A percentile compares a stretch with the other conserved stretches of the same genome.
Evolutionary conservation across 163 green algal genomes (phyloP).

Genomic region (Trebouxiophyceae sp.): DNA sequence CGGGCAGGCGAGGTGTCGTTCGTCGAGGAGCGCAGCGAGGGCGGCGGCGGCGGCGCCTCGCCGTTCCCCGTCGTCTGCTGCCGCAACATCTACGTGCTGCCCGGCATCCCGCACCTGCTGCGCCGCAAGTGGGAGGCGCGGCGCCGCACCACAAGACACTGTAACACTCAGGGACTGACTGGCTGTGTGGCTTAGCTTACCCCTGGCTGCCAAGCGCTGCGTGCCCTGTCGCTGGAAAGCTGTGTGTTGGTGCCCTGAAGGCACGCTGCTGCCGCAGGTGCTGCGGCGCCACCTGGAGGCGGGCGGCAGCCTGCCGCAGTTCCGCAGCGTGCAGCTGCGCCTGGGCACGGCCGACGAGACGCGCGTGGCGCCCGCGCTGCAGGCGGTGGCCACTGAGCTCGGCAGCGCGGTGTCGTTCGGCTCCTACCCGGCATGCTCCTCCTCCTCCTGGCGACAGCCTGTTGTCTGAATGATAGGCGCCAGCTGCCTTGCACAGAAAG

Average conservation of each 20-base stretch:
- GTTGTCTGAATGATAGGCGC: no score
- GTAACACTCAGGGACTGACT: not conserved
- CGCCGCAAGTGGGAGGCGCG: conserved; percentile 59
- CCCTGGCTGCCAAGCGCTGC: not conserved
- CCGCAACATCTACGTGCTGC: conserved; percentile 80
- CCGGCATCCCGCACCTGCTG: conserved; percentile 71
- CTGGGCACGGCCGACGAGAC: conserved; percentile 64
- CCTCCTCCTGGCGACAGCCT: no score
- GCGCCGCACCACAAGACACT: not conserved
- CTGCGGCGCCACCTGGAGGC: conserved; percentile 4
- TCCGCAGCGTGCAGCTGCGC: conserved; percentile 35
- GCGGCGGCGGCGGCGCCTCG: conserved; percentile 23
- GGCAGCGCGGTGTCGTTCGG: conserved; percentile 51
- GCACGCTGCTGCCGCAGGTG: no score
- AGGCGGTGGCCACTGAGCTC: conserved; percentile 33
- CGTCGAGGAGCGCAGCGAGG: conserved; percentile 18
- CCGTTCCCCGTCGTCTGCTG: conserved; percentile 70
- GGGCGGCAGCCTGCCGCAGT: conserved; percentile 9
- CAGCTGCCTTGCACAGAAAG: not conserved
- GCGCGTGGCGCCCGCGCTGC: conserved; percentile 53
- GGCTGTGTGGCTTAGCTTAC: not conserved
- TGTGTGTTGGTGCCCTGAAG: no score
- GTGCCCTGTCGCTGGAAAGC: no score
- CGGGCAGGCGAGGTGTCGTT: conserved; percentile 21
- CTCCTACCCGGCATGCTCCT: conserved; percentile 53